Evolutionary conservation across 495 filamentous ascomycete genomes (phyloP).

Genomic region (Daldinia bambusicola): DNA sequence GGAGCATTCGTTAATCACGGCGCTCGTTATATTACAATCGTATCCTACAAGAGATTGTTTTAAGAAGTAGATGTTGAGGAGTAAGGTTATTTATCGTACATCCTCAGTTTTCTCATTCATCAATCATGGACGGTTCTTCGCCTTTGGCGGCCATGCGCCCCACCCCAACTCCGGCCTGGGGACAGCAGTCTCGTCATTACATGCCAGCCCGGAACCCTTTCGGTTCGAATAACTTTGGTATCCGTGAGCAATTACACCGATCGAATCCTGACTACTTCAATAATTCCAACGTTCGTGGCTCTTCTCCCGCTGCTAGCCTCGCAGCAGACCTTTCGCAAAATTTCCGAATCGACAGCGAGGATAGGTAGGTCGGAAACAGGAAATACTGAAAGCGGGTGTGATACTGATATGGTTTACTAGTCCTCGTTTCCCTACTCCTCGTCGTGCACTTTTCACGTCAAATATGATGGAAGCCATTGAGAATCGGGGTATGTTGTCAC

Average conservation of each 20-base stretch:
- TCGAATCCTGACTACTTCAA: slow-evolving; percentile 76
- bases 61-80: slow-evolving; percentile 33
- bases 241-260: slow-evolving; percentile 69
- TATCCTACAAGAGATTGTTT: slow-evolving; percentile 36
- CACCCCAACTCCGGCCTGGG: slow-evolving; percentile 66
- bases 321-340: slow-evolving; percentile 96
- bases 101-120: slow-evolving; percentile 20
- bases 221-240: slow-evolving; percentile 70
- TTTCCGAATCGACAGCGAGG: slow-evolving; percentile 85
- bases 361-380: slow-evolving; percentile 70
- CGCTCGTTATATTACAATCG: slow-evolving; percentile 21
- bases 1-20: slow-evolving; percentile 40
- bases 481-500: slow-evolving; percentile 71
- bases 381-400: slow-evolving; percentile 22
- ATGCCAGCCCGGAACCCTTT: slow-evolving; percentile 64
- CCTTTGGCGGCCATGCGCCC: slow-evolving; percentile 95
- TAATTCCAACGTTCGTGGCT: slow-evolving; percentile 74
- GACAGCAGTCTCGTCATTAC: slow-evolving; percentile 57
- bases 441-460: slow-evolving; percentile 90
- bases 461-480: slow-evolving; percentile 67
- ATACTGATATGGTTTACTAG: slow-evolving; percentile 61
- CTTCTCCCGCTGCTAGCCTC: slow-evolving; percentile 88
- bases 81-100: slow-evolving; percentile 38
- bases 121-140: slow-evolving; percentile 87
- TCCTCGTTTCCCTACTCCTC: slow-evolving; percentile 89